Base-by-base conservation (phyloP, 306 rosid genomes). In the Dalbergia cultrata region DNA sequence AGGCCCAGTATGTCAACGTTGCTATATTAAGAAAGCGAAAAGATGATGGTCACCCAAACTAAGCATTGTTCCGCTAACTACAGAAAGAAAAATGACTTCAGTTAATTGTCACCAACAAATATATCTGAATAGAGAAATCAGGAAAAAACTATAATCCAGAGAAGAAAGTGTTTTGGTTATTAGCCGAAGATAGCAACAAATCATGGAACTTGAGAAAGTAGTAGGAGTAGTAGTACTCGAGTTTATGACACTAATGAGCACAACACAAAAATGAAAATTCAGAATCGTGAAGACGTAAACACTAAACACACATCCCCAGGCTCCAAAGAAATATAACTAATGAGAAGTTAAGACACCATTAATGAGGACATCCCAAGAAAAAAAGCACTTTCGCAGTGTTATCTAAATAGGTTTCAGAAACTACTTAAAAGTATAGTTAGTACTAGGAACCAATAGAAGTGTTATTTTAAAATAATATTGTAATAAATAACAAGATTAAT, bases 121-220 rank as follows among this genome's bases (percentile, higher is more conserved):
- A 81, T 66, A 49, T 35, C 58, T 37, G 60, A 16, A 31, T 50
- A 70, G 84, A 64, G 60, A 75, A 80, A 88, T 83, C 18, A 72
- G 86, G 90, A 77, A 87, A 87, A 79, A 83, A 81, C 83, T 53
- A 84, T 70, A 66, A 89, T 49, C 57, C 84, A 72, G 79, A 70
- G 60, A 69, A 86, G 88, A 90, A 89, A 89, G 90, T 82, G 77
- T 63, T 49, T 81, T 82, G 80, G 76, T 81, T 77, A 83, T 72
- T 80, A 85, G 81, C 97, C 86, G 56, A 84, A 81, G 56, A 87
- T 90, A 79, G 78, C 76, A 17, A 52, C 19, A 74, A 49, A 54
- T 65, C 71, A 80, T 22, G 71, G 44, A 80, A 78, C 52, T 62
- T 56, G 44, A 54, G 50, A 54, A 64, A 80, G 31, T 41, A 59